Percentiles rank a stretch among this genome's conserved stretches.
Conservation (phyloP, 768 basidiomycete species). For the Suillus paluster region DNA sequence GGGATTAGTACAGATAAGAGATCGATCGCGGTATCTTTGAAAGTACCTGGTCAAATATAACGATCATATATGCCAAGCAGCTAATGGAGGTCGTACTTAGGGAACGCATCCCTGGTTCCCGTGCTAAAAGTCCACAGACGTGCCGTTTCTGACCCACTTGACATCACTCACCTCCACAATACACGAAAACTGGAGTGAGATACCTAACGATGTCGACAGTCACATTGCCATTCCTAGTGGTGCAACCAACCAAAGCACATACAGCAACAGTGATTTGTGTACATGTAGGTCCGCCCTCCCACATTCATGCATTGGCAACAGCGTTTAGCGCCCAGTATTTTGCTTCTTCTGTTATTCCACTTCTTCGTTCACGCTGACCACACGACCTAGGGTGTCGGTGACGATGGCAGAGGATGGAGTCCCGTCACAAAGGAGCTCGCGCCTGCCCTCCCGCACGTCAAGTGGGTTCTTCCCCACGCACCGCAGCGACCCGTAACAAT, state of each 20-base stretch:
- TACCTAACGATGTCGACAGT: not conserved
- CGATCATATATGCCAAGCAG: constrained; percentile 1
- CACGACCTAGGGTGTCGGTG: constrained; percentile 67
- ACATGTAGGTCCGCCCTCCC: constrained; percentile 60
- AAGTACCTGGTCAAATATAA: constrained; percentile 2
- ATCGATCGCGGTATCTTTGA: not conserved
- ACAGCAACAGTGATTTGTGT: constrained; percentile 89
- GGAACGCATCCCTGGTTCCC: not conserved
- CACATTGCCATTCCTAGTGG: constrained; percentile 43
- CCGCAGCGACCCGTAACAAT: constrained; percentile 63
- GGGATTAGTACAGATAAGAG: constrained; percentile 1
- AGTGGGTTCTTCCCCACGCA: constrained; percentile 70
- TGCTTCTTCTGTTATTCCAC: constrained; percentile 7
- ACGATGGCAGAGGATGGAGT: constrained; percentile 76
- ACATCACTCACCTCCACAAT: not conserved
- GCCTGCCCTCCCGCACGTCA: constrained; percentile 67
- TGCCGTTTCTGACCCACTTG: not conserved
- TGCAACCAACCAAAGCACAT: constrained; percentile 64
- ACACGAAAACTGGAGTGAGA: not conserved
- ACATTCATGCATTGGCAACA: not conserved
- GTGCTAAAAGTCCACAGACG: not conserved
- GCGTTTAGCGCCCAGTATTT: not conserved
- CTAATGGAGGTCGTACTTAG: not conserved
- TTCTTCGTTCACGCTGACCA: constrained; percentile 11
- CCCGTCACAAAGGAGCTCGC: constrained; percentile 75